phyloP scores from a whole-genome alignment of 345 rosid species.

The Triadica sebifera region DNA sequence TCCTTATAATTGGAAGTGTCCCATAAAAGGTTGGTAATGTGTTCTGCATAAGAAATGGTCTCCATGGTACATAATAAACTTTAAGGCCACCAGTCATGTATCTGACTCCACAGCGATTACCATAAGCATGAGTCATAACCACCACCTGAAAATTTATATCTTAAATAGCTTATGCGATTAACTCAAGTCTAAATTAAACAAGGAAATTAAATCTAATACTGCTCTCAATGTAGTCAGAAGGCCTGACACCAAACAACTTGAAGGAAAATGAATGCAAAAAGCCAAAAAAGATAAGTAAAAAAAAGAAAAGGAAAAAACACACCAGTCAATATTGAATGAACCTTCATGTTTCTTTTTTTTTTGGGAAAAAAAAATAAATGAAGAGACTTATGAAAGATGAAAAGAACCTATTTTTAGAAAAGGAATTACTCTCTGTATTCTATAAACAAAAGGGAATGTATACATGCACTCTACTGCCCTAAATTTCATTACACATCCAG shows the following conservation, averaged over 20 bases:
- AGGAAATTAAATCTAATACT: background rate
- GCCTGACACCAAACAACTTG: background rate
- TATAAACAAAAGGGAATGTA: too few relatives aligned
- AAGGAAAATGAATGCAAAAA: too few relatives aligned
- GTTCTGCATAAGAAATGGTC: conserved; percentile 77
- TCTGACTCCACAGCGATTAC: conserved; percentile 80
- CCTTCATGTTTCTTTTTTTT: too few relatives aligned
- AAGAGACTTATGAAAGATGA: too few relatives aligned
- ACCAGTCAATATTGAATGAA: background rate
- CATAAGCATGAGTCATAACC: conserved; percentile 94
- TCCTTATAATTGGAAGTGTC: conserved; percentile 76
- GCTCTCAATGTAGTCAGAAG: background rate
- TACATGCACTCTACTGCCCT: too few relatives aligned
- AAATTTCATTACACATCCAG: too few relatives aligned
- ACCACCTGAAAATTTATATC: conserved; percentile 58
- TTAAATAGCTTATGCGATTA: conserved; percentile 3
- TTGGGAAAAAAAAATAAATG: too few relatives aligned
- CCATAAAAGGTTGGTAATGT: conserved; percentile 81
- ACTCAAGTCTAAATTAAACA: background rate
- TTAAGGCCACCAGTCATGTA: conserved; percentile 90
- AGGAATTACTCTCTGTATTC: too few relatives aligned
- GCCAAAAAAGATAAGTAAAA: too few relatives aligned
- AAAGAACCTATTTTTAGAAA: too few relatives aligned
- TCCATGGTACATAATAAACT: conserved; percentile 91
- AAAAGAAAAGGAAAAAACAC: too few relatives aligned